Evolutionary conservation across 1,284 basidiomycete species (phyloP).

Genomic region (Fomitopsis betulina): DNA sequence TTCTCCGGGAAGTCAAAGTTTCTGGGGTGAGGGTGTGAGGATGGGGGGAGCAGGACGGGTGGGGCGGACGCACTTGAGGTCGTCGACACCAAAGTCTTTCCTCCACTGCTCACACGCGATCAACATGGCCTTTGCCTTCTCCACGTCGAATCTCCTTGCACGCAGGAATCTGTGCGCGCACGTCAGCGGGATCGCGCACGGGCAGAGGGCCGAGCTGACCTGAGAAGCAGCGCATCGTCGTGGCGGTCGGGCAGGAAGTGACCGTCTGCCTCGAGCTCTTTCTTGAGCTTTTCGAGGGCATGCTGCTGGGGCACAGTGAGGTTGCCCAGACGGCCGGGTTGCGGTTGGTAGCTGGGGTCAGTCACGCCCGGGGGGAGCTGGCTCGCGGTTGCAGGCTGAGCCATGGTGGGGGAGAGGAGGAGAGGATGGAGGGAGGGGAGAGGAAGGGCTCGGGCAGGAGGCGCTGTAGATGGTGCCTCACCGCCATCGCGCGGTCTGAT

Average conservation of each 20-base stretch:
- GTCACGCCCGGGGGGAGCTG: slow-evolving; percentile 58
- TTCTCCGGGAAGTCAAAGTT: slow-evolving; percentile 90
- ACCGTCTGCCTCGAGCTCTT: slow-evolving; percentile 61
- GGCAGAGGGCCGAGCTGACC: slow-evolving; percentile 35
- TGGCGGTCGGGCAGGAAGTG: slow-evolving; percentile 66
- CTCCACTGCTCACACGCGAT: slow-evolving; percentile 86
- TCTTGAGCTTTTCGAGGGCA: slow-evolving; percentile 69
- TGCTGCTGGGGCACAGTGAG: slow-evolving; percentile 69
- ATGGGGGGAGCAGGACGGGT: neutral
- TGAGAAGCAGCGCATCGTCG: slow-evolving; percentile 77
- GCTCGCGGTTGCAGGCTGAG: slow-evolving; percentile 40
- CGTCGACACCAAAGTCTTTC: slow-evolving; percentile 84
- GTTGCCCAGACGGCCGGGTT: slow-evolving; percentile 80
- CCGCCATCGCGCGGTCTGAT: slow-evolving; percentile 1
- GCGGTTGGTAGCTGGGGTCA: slow-evolving; percentile 65
- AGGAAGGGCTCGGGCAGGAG: slow-evolving; percentile 6
- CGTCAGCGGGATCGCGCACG: neutral
- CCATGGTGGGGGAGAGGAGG: slow-evolving; percentile 13
- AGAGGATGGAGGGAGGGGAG: neutral
- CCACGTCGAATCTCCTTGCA: slow-evolving; percentile 89
- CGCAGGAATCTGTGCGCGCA: slow-evolving; percentile 70
- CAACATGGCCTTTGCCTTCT: slow-evolving; percentile 84
- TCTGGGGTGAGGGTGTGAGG: slow-evolving; percentile 33
- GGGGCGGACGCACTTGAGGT: slow-evolving; percentile 62
- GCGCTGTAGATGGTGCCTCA: slow-evolving; percentile 7